Base-by-base conservation (phyloP, 1,284 basidiomycete species). In the Austroboletus novae-zelandiae region DNA sequence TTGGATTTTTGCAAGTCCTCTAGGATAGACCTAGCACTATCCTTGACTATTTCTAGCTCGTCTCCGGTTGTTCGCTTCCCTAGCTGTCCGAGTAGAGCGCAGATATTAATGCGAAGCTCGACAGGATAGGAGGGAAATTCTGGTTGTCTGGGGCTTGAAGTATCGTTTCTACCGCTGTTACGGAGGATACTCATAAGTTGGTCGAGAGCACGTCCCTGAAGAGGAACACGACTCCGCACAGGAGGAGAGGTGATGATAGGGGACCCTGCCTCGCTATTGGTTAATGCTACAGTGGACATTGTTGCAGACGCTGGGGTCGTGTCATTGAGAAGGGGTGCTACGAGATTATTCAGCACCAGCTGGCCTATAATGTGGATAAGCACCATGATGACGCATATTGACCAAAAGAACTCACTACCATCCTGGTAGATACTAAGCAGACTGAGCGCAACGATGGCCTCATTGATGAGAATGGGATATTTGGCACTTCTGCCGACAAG, bases 381-480 rank as follows among this genome's bases (percentile, higher is more conserved):
- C 45, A 51, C 18, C 18, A 29, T 15, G 17, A 41, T 47, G 20
- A 11, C 32, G 9, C 14, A 34, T 29, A 40, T 40, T 11, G 5
- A 45, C 17, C 3, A 20, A 15, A 50, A 2, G 2, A 17, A 72
- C 81, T 60, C 69, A 86, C 90, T 83, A 58, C 87, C 89, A 48
- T 74, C 69, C 40, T 74, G 71, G 49, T 83, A 78, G 13, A 83
- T 83, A 52, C 81, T 81, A 54, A 97, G 69, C 45, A 98, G 69
- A 34, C 87, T 89, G 53, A 97, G 70, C 1, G 90, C 90, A 27
- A 98, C 80, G 27, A 97, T 75, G 1, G 88, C 91, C 68, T 98
- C 96, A 61, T 95, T 96, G 53, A 97, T 79, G 30, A 98, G 75
- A 41, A 94, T 76, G 0, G 91, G 87, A 62, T 93, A 91, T 65